Base-by-base conservation (phyloP, 2,329 filamentous ascomycete genomes). In the Venturia aucupariae region DNA sequence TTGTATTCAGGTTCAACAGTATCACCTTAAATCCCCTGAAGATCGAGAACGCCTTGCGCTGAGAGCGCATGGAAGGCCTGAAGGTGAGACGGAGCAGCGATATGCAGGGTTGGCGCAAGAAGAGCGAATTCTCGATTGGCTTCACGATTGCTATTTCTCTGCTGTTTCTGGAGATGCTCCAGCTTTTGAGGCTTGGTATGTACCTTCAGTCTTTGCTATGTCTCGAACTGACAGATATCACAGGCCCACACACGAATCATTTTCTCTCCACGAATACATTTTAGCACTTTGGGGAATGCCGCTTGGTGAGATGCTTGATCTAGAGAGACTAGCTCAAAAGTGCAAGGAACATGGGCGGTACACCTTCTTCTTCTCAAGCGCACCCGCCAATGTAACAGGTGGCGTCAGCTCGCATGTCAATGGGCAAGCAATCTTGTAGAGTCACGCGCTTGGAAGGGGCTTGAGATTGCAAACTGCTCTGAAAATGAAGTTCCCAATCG, bases 81-180 rank as follows among this genome's bases (percentile, higher is more conserved):
- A 72, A 32, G 74, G 76, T 48, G 77, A 76, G 8, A 19, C 4
- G 3, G 73, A 76, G 3, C 72, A 78, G 60, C 64, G 73, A 10
- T 84, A 79, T 69, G 79, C 78, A 0, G 82, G 83, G 0, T 65
- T 85, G 3, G 77, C 77, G 59, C 81, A 83, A 67, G 81, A 83
- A 61, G 74, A 83, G 60, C 80, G 81, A 55, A 80, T 86, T 4
- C 76, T 84, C 8, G 81, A 83, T 63, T 90, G 87, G 86, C 67
- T 90, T 65, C 87, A 89, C 76, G 85, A 90, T 70, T 83, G 81
- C 68, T 85, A 86, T 62, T 90, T 90, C 68, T 79, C 86, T 0
- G 84, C 83, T 0, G 86, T 88, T 1, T 85, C 82, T 0, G 84
- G 85, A 0, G 88, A 90, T 70, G 76, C 80, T 15, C 83, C 82